Evolutionary conservation across 176 grass and related monocot species (phyloP), one percentile per base, ranked within the genome.

Genomic region (Elaeis guineensis): DNA sequence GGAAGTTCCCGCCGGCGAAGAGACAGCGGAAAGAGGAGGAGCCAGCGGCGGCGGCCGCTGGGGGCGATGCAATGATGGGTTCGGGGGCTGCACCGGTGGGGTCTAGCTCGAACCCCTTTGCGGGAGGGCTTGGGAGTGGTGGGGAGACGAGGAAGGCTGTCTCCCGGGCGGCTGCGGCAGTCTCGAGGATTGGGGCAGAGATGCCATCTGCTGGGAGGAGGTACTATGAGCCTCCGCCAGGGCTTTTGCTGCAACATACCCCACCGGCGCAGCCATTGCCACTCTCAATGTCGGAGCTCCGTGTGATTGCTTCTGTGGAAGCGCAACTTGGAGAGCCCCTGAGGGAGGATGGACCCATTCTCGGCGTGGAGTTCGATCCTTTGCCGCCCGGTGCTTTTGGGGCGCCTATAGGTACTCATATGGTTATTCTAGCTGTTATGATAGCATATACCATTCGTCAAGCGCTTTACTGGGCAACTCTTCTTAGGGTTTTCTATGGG

Each of bases 371-470:
- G 49, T 98, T 98, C 49, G 94, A 92, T 58, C 94, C 84, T 0
- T 78, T 86, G 23, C 94, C 94, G 56, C 88, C 94, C 57, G 94
- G 88, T 17, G 84, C 94, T 66, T 98, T 93, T 66, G 94, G 94
- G 5, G 82, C 82, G 11, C 94, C 94, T 59, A 80, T 98, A 57
- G 88, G 88, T 98, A 86, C 35, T 44, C 35, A 44, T 9, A 7
- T 19, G 7, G 19, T 18, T 6, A 19, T 16, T 5, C 21, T 58
- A 24, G 4, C 56, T 24, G 3, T 25, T 25, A 4, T 62, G 32
- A 7, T 12, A 14, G 35, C 35, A 44, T 44, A 44, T 14, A 44
- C 9, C 11, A 44, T 44, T 44, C 11, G 9, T 44, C 5, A 44
- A 44, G 8, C 35, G 8, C 11, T 44, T 44, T 44, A 44, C 35